Evolutionary conservation across 768 basidiomycete species (phyloP).

Genomic region (Boletus rubescentipes): DNA sequence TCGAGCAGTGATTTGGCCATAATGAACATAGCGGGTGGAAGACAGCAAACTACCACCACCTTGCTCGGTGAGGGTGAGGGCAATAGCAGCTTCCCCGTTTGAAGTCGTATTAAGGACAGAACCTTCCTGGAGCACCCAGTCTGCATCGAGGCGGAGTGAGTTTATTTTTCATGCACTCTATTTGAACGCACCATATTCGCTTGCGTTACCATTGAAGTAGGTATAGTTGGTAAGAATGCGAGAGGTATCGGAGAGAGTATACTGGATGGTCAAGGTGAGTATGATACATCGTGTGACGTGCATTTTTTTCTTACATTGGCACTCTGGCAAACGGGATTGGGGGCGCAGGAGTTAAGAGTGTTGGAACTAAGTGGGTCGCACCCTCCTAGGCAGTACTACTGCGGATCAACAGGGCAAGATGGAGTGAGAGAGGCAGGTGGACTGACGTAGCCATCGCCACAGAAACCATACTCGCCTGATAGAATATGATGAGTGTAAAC

Average conservation of each 20-base stretch:
- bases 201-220: conserved; percentile 70
- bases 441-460: conserved; percentile 43
- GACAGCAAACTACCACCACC: conserved; percentile 79
- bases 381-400: conserved; percentile 80
- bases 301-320: conserved; percentile 45
- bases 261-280: conserved; percentile 35
- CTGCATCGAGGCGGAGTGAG: conserved; percentile 32
- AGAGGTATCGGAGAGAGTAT: conserved; percentile 62
- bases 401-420: conserved; percentile 5
- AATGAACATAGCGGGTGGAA: conserved; percentile 79
- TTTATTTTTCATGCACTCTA: background rate
- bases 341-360: conserved; percentile 61
- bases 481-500: background rate
- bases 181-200: conserved; percentile 52
- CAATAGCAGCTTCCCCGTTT: conserved; percentile 59
- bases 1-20: conserved; percentile 69
- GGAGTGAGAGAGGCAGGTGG: background rate
- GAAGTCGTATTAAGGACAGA: conserved; percentile 62
- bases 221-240: conserved; percentile 67
- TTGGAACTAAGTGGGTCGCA: conserved; percentile 78
- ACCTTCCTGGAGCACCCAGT: conserved; percentile 73
- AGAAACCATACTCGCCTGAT: conserved; percentile 54
- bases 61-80: conserved; percentile 60
- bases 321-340: conserved; percentile 69
- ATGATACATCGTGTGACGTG: background rate